Percentiles rank a stretch among this genome's conserved stretches.
These are phyloP conservation scores for Sphaerulina vaccinii DNA, from an alignment of 2,329 filamentous ascomycete genomes.

Conservation along the genomic window DNA sequence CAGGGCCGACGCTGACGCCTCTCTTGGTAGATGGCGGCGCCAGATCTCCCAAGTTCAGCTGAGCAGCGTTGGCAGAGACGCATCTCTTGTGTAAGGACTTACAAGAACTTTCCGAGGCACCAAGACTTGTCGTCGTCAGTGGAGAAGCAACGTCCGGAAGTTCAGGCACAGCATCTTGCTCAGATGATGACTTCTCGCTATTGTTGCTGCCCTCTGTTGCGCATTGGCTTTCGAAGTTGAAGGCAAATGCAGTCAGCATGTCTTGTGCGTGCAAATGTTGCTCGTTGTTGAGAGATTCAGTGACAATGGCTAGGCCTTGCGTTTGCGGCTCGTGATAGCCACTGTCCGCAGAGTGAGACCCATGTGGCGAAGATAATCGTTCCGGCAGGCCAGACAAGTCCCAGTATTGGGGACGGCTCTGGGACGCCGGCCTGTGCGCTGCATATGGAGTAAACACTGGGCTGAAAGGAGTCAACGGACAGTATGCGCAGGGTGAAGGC, in stretches of 20 bases:
- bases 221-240: constrained; percentile 2
- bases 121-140: constrained; percentile 1
- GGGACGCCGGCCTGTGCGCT: constrained; percentile 10
- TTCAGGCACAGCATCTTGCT: constrained; percentile 14
- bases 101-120: constrained; percentile 8
- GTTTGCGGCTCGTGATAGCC: constrained; percentile 31
- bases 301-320: constrained; percentile 8
- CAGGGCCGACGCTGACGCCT: constrained; percentile 27
- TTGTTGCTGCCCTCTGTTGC: neutral
- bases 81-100: constrained; percentile 25
- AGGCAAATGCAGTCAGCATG: constrained; percentile 19
- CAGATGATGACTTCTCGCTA: neutral
- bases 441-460: constrained; percentile 22
- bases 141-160: constrained; percentile 9
- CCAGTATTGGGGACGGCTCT: constrained; percentile 30
- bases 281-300: constrained; percentile 14
- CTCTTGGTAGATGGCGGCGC: constrained; percentile 17
- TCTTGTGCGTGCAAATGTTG: constrained; percentile 30
- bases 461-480: constrained; percentile 25
- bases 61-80: constrained; percentile 33
- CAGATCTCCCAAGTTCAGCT: constrained; percentile 25
- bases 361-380: constrained; percentile 22
- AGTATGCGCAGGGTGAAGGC: constrained; percentile 21
- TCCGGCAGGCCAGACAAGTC: constrained; percentile 34
- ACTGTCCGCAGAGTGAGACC: constrained; percentile 28